Percentiles rank a stretch among this genome's conserved stretches.
These are phyloP conservation scores for Marasmius tenuissimus DNA, from an alignment of 1,284 basidiomycete genomes.

Conservation along the genomic window DNA sequence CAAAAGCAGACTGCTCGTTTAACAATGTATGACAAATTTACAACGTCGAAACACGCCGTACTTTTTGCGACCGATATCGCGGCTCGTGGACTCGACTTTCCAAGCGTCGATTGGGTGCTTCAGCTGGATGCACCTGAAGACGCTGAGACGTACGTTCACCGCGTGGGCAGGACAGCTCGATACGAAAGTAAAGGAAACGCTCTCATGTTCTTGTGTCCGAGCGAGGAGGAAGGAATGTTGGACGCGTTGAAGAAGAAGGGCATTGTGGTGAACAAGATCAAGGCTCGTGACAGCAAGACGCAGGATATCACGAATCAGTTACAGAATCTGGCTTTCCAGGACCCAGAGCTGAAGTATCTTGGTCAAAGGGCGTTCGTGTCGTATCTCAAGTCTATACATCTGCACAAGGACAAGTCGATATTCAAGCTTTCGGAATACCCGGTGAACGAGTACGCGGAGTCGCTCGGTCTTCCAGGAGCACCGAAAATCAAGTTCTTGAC, in stretches of 20 bases:
- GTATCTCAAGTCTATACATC: constrained; percentile 89
- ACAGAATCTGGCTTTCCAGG: constrained; percentile 93
- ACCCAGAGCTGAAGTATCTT: constrained; percentile 96
- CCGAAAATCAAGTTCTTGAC: constrained; percentile 94
- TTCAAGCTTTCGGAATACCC: constrained; percentile 89
- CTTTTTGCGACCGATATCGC: constrained; percentile 98
- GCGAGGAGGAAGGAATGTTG: constrained; percentile 91
- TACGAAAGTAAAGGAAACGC: constrained; percentile 92
- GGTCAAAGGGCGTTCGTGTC: constrained; percentile 95
- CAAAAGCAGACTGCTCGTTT: constrained; percentile 93
- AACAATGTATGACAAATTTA: constrained; percentile 82
- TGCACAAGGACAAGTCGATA: constrained; percentile 93
- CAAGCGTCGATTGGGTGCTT: constrained; percentile 95
- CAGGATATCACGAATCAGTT: constrained; percentile 86
- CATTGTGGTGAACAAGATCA: constrained; percentile 82
- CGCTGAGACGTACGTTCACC: constrained; percentile 97
- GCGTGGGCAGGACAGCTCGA: constrained; percentile 93
- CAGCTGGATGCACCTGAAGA: constrained; percentile 98
- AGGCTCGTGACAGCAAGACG: constrained; percentile 88
- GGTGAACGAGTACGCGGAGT: constrained; percentile 82
- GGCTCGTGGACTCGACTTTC: constrained; percentile 95
- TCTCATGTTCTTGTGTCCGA: constrained; percentile 82
- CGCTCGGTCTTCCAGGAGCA: constrained; percentile 90
- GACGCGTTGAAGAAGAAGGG: constrained; percentile 72
- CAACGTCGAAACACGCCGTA: constrained; percentile 75